Base-by-base conservation (phyloP, 2,329 filamentous ascomycete species). In the Microsporum audouinii region DNA sequence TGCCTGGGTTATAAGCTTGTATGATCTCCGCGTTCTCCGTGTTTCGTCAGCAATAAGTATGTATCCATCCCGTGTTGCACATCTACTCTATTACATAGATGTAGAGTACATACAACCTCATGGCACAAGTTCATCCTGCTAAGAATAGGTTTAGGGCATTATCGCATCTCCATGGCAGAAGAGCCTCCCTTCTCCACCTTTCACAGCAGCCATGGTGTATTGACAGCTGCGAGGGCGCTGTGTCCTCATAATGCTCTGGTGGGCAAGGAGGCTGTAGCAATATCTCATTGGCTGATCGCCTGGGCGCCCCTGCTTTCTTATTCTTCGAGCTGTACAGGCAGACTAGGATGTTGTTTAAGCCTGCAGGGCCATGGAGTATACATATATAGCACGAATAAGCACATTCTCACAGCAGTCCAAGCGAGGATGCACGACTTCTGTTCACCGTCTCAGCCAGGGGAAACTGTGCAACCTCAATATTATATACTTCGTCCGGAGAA, bases 1-100 rank as follows among this genome's bases (percentile, higher is more conserved):
- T 5, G 39, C 14, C 39, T 6, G 39, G 4, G 4, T n/a, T 43
- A 43, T n/a, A 17, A 36, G 39, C 1, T 34, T 34, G 31, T 6
- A 53, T 53, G 27, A 53, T 53, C 49, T 53, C 49, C 49, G 49
- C 49, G 49, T 53, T 53, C 49, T 53, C 49, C 49, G 49, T 53
- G 49, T 53, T 27, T 53, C 31, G 5, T 49, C 3, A n/a, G 23
- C 45, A 5, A 49, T n/a, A 23, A 23, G 17, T 23, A 49, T 53
- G 49, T 47, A 47, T 12, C n/a, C 17, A 10, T 47, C 43, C 43
- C 17, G 43, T 27, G n/a, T 23, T 47, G 23, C 43, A 23, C 6
- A 47, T 29, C 14, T 23, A 2, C 10, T 5, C 34, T 43, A 14
- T 23, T 29, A 53, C 49, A 53, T 31, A 53, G 12, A 53, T 53